Evolutionary conservation across 1,284 basidiomycete genomes (phyloP).

Genomic region (Peniophora sp.): DNA sequence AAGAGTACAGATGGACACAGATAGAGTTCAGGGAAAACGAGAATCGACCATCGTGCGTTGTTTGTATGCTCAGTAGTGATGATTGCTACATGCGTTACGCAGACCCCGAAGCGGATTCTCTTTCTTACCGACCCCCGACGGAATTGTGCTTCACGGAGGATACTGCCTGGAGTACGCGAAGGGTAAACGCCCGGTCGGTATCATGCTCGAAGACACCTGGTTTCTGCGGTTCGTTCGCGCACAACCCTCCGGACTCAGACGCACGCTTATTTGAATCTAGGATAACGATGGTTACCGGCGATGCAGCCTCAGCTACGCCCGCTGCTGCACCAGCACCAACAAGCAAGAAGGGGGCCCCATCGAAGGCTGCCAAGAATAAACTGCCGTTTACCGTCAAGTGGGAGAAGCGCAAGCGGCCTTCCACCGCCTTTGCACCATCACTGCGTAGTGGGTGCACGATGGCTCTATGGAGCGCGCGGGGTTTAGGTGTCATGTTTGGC

Average conservation of each 20-base stretch:
- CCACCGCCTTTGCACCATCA: conserved; percentile 66
- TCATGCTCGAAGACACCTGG: conserved; percentile 91
- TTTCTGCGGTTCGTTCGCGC: conserved; percentile 54
- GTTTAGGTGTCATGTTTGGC: conserved; percentile 80
- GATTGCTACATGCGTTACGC: neutral
- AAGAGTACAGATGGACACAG: conserved; percentile 85
- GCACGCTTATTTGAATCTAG: too few species aligned
- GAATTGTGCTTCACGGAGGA: conserved; percentile 80
- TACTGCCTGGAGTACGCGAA: conserved; percentile 91
- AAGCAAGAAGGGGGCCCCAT: neutral
- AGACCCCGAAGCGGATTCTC: conserved; percentile 86
- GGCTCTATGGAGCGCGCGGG: conserved; percentile 65
- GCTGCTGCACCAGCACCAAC: conserved; percentile 1
- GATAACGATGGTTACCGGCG: conserved; percentile 25
- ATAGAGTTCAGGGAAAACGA: conserved; percentile 69
- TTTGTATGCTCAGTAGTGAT: neutral
- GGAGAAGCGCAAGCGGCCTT: conserved; percentile 74
- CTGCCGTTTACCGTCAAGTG: conserved; percentile 63
- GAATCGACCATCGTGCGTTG: conserved; percentile 58
- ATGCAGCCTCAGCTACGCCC: conserved; percentile 6
- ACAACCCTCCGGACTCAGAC: neutral
- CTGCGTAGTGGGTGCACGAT: conserved; percentile 80
- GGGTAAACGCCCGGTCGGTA: conserved; percentile 79
- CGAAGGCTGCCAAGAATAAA: neutral
- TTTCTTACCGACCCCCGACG: conserved; percentile 75